These are phyloP conservation scores for Xylaria palmicola DNA, from an alignment of 495 filamentous ascomycete species.

Conservation along the genomic window DNA sequence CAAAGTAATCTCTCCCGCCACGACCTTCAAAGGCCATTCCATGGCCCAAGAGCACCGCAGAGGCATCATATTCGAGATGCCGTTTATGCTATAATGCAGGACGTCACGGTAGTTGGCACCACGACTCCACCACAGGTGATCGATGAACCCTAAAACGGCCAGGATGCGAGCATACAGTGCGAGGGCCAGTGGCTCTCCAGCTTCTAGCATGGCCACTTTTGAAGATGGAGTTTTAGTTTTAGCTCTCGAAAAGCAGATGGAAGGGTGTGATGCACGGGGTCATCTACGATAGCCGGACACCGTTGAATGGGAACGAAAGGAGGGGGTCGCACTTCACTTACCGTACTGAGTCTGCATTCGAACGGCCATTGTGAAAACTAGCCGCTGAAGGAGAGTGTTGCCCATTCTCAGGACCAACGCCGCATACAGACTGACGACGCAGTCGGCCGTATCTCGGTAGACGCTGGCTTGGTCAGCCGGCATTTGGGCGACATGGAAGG, in stretches of 20 bases:
- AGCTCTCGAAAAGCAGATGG: not conserved
- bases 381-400: slow-evolving; percentile 1
- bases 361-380: slow-evolving; percentile 17
- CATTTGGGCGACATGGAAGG: slow-evolving; percentile 2
- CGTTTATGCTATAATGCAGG: slow-evolving; percentile 2
- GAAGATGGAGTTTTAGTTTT: not conserved
- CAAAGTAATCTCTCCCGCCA: slow-evolving; percentile 2
- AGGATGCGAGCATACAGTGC: slow-evolving; percentile 14
- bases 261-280: not conserved
- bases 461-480: not conserved
- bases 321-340: not conserved
- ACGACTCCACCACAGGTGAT: slow-evolving; percentile 14
- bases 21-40: slow-evolving; percentile 7
- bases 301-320: not conserved
- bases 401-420: not conserved
- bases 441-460: slow-evolving; percentile 8
- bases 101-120: slow-evolving; percentile 5
- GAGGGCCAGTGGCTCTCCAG: slow-evolving; percentile 11
- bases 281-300: not conserved
- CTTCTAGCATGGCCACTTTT: slow-evolving; percentile 8
- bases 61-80: slow-evolving; percentile 7
- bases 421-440: not conserved
- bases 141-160: slow-evolving; percentile 8
- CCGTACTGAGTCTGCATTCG: slow-evolving; percentile 7
- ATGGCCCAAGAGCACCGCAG: not conserved